Evolutionary conservation across 225 moss, liverwort and hornwort genomes (phyloP), one percentile per base, ranked within the genome.

Genomic region (Climacium dendroides): DNA sequence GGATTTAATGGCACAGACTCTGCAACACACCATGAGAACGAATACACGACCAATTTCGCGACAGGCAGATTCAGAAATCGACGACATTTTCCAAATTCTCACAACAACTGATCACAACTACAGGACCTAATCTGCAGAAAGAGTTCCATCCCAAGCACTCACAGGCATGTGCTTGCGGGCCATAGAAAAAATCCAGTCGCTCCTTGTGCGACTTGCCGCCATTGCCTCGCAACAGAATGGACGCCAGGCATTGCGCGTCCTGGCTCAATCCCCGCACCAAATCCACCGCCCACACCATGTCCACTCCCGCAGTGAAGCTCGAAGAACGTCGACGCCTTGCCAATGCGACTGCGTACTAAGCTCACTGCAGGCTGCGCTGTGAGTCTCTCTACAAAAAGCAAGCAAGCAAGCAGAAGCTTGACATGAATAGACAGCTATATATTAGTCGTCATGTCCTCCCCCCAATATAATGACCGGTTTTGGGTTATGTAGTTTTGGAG

Each of bases 91-190:
- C 3, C 37, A 4, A 35, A 47, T 60, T 48, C 6, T 6, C 47
- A 48, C 43, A 47, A 17, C 13, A 45, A 35, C 43, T 71, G 43
- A 73, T 71, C 22, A 20, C 15, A 24, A 54, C 52, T 17, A 48
- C n/a, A 55, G 69, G 83, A 83, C 41, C 37, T 5, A 23, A 53
- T 28, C 37, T 66, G 8, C 29, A 69, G n/a, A 67, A 29, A 17
- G 28, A 52, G 39, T 9, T 34, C 50, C 13, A 37, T 39, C 41
- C 37, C 35, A 18, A 66, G 43, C 50, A 92, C 98, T 95, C 89
- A 98, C 98, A 98, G 76, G 98, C 97, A 54, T 97, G 93, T 0
- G 98, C 98, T 91, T 97, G 97, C 19, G 98, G 98, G 80, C 94
- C 95, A 80, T 98, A 98, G 87, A 98, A 97, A 64, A 90, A 94